A percentile compares a stretch with the other conserved stretches of the same genome.
These are phyloP conservation scores for Nigrograna mackinnonii DNA, from an alignment of 2,329 filamentous ascomycete genomes.

Conservation along the genomic window DNA sequence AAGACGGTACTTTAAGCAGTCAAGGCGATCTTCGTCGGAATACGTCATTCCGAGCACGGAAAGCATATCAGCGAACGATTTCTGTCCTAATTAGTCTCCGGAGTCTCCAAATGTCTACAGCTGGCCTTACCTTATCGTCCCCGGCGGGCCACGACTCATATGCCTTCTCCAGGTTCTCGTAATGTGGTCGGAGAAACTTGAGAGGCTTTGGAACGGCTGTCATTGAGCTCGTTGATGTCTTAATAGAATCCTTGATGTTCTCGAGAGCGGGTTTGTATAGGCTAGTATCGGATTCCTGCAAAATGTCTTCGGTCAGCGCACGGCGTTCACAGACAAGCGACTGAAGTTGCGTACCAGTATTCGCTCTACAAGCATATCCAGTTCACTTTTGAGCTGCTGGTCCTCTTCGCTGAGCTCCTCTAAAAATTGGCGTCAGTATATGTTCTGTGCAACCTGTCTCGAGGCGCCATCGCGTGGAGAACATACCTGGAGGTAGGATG, in stretches of 20 bases:
- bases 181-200: constrained; percentile 97
- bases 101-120: not conserved
- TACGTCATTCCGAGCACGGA: constrained; percentile 99
- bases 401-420: constrained; percentile 98
- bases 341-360: constrained; percentile 66
- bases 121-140: constrained; percentile 71
- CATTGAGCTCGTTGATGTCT: constrained; percentile 99
- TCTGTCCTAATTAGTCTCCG: constrained; percentile 42
- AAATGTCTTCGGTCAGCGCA: constrained; percentile 24
- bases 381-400: constrained; percentile 95
- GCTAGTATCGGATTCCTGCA: constrained; percentile 78
- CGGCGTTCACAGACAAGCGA: not conserved
- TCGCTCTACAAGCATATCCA: constrained; percentile 97
- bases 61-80: constrained; percentile 87
- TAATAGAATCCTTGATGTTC: constrained; percentile 97
- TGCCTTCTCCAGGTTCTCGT: constrained; percentile 82
- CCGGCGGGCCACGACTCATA: constrained; percentile 89
- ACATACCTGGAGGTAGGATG: constrained; percentile 63
- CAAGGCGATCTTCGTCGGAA: constrained; percentile 92
- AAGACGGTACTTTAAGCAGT: constrained; percentile 94
- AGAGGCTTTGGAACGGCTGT: constrained; percentile 97
- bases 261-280: constrained; percentile 93
- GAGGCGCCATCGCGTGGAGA: constrained; percentile 18
- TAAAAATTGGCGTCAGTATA: constrained; percentile 45
- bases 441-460: constrained; percentile 10